phyloP scores from a whole-genome alignment of 2,329 filamentous ascomycete genomes.

The Phyllosticta citriasiana region DNA sequence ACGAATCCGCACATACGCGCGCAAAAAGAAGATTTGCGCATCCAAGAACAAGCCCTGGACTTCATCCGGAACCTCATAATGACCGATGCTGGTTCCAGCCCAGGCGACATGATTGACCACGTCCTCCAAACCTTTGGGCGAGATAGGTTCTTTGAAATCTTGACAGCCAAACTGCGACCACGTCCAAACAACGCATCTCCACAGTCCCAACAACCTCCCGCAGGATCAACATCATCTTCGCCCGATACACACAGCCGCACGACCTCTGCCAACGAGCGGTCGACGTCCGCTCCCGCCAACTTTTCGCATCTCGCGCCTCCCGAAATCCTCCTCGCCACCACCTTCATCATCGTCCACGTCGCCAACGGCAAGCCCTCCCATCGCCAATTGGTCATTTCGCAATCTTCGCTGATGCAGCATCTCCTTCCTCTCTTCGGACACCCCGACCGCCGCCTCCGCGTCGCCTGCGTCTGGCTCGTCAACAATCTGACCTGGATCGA shows the following conservation, averaged over 20 bases:
- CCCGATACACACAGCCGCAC: constrained; percentile 7
- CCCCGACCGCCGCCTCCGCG: constrained; percentile 61
- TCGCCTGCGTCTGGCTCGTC: constrained; percentile 71
- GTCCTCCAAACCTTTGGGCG: constrained; percentile 67
- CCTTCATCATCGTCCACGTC: constrained; percentile 79
- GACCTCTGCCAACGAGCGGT: constrained; percentile 35
- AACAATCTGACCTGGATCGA: constrained; percentile 81
- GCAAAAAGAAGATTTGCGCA: constrained; percentile 66
- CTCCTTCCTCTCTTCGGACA: constrained; percentile 66
- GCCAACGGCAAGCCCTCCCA: constrained; percentile 72
- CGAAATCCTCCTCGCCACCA: constrained; percentile 67
- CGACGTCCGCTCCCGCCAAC: neutral
- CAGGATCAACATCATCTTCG: constrained; percentile 8
- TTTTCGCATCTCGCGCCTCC: constrained; percentile 15
- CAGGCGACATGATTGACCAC: constrained; percentile 68
- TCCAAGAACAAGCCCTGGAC: constrained; percentile 85
- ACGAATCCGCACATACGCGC: constrained; percentile 57
- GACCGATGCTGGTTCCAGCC: constrained; percentile 38
- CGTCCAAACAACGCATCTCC: constrained; percentile 9
- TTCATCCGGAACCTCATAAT: constrained; percentile 85
- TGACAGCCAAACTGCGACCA: constrained; percentile 63
- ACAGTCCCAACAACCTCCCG: neutral
- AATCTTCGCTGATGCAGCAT: constrained; percentile 64
- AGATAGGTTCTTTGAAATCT: constrained; percentile 67
- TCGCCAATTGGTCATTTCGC: constrained; percentile 53